Evolutionary conservation across 2,329 filamentous ascomycete genomes (phyloP), one percentile per base, ranked within the genome.

Genomic region (Endoconidiophora laricicola): DNA sequence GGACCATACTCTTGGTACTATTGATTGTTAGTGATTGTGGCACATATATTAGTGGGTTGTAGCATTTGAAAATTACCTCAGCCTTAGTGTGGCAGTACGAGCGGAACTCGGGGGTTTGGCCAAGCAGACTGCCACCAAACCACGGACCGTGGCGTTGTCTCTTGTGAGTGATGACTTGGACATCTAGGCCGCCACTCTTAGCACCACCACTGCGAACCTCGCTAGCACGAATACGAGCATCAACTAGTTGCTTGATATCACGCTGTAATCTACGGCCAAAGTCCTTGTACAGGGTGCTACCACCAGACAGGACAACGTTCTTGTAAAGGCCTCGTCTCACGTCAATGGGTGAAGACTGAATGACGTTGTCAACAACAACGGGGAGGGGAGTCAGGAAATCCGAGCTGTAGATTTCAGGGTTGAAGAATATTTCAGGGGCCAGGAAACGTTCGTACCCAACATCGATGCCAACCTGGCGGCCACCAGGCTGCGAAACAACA

Each of bases 381-480:
- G 91, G 91, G 6, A 98, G 76, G 12, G 91, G 91, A 10, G 91
- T 98, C 57, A 98, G 71, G 72, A 98, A 98, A 64, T 98, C 91
- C 57, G 90, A 96, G 55, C 86, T 94, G 74, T 96, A 96, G 61
- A 98, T 98, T 69, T 98, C 91, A 26, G 91, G 91, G 68, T 98
- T 98, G 78, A 98, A 98, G 69, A 98, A 98, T 62, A 98, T 98
- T 66, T 98, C 91, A 22, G 93, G 93, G 2, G 91, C 91, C 54
- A 98, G 74, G 74, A 98, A 98, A 33, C 91, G 84, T 66, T 98
- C 91, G 68, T 96, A 98, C 48, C 91, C 91, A 48, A 98, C 85
- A 60, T 98, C 93, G 44, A 98, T 86, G 1, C 72, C 76, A 20
- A 90, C 81, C 58, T 84, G 80, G 58, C 84, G 82, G 55, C 91